Conservation (phyloP, 805 yeast genomes). For the Kluyveromyces nonfermentans region DNA sequence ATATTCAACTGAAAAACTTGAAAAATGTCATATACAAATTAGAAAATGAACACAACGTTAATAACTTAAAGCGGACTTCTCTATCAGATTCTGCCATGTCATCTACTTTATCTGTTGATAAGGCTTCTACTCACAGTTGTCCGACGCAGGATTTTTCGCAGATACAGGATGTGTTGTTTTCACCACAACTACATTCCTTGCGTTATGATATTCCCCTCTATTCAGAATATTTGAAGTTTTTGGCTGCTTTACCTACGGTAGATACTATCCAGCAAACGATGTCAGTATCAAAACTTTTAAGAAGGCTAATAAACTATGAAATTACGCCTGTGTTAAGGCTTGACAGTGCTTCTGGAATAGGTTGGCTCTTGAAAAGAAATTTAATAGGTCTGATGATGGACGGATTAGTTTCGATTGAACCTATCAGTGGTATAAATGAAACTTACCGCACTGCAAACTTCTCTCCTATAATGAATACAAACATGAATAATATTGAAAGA, state of each 20-base stretch:
- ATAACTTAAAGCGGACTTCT: conserved; percentile 4
- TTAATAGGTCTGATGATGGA: conserved; percentile 64
- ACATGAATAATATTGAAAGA: conserved; percentile 7
- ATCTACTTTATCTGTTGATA: conserved; percentile 17
- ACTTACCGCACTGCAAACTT: conserved; percentile 39
- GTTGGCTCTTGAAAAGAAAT: conserved; percentile 52
- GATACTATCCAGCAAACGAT: conserved; percentile 33
- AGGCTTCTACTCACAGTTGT: conserved; percentile 10
- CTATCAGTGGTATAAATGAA: conserved; percentile 76
- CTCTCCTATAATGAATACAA: conserved; percentile 5
- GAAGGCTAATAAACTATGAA: conserved; percentile 62
- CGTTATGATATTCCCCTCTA: conserved; percentile 34
- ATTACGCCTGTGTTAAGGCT: conserved; percentile 63
- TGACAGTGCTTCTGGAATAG: conserved; percentile 53
- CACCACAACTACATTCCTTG: conserved; percentile 35
- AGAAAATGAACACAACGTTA: conserved; percentile 23
- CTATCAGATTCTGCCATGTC: conserved; percentile 11
- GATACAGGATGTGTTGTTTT: conserved; percentile 23
- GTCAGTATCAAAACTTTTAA: conserved; percentile 45
- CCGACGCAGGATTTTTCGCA: conserved; percentile 5
- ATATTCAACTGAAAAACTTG: conserved; percentile 57
- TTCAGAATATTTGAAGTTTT: conserved; percentile 32
- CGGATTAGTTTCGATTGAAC: conserved; percentile 76
- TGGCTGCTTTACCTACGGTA: conserved; percentile 28
- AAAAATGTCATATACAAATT: conserved; percentile 49